Percentiles rank a stretch among this genome's conserved stretches.
phyloP scores from a whole-genome alignment of 1,284 basidiomycete species.

The Ganoderma resinaceum region DNA sequence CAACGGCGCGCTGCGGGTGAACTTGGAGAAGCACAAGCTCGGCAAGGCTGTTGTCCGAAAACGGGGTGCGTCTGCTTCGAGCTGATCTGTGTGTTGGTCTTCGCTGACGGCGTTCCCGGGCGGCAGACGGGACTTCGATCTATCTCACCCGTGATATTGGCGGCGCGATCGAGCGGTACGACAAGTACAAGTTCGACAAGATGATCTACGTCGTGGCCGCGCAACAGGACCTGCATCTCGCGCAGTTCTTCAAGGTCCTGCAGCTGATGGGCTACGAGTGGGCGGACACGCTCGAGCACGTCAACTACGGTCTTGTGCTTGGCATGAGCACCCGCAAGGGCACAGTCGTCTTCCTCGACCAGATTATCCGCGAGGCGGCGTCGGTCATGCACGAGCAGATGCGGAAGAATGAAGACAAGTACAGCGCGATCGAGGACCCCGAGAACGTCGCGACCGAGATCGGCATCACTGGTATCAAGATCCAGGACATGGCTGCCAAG shows the following conservation, averaged over 20 bases:
- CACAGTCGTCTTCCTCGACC: conserved; percentile 95
- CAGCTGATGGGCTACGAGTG: conserved; percentile 91
- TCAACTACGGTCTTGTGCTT: conserved; percentile 92
- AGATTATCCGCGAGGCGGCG: conserved; percentile 93
- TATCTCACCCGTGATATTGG: conserved; percentile 99
- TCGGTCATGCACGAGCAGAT: conserved; percentile 97
- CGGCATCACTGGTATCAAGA: conserved; percentile 96
- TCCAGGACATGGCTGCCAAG: conserved; percentile 88
- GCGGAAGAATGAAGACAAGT: conserved; percentile 95
- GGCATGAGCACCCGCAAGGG: conserved; percentile 99
- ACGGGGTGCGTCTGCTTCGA: conserved; percentile 59
- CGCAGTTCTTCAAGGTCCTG: conserved; percentile 96
- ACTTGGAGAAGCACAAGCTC: conserved; percentile 89
- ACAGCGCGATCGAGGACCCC: conserved; percentile 89
- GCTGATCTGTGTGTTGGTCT: not conserved
- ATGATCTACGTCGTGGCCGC: conserved; percentile 96
- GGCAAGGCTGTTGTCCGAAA: conserved; percentile 93
- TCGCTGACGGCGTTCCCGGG: not conserved
- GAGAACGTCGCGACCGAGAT: conserved; percentile 85
- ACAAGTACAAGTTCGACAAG: conserved; percentile 96
- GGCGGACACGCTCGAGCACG: conserved; percentile 84
- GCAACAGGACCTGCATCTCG: conserved; percentile 95
- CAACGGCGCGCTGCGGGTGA: conserved; percentile 81
- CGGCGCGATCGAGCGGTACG: conserved; percentile 91
- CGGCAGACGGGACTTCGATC: conserved; percentile 91